Evolutionary conservation across 164 flowering plant genomes (phyloP), one percentile per base, ranked within the genome.

Genomic region (Echeveria elegans): DNA sequence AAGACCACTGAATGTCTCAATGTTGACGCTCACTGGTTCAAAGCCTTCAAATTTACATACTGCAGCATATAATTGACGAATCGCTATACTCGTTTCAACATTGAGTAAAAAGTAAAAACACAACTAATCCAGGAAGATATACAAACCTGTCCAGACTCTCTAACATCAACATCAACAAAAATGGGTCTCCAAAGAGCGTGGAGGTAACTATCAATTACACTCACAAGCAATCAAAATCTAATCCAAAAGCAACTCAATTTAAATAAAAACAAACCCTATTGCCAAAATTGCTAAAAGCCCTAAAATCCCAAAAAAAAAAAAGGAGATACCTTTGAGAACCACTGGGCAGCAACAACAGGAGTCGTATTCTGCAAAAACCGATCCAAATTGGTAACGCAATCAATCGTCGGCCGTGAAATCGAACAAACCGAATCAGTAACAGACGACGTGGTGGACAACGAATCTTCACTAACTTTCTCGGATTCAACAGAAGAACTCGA

Each of bases 281-380:
- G n/a, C 16, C 15, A 29, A 26, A 63, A 23, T n/a, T 18, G 7
- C 16, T 32, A 63, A 36, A 63, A 63, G 45, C 41, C 26, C 66
- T 40, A 36, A 21, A 63, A 8, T 21, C 29, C n/a, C n/a, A 2
- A 63, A 30, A 10, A 37, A 12, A 16, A 63, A 36, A 63, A 56
- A 56, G 29, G 47, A 1, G 15, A 63, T 53, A 78, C 84, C 84
- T 78, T 71, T 14, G 81, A 71, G 8, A 76, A 60, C 48, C 37
- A 70, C 68, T 73, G 81, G 11, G 77, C 77, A 24, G 70, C 67
- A 21, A 81, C 84, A 11, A 66, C 43, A 0, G 84, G 84, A 24
- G 84, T 78, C 2, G 79, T 77, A 31, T 26, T 59, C 73, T 81
- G 78, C 75, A 81, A 67, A 66, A 81, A 77, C 31, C 82, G 75